Base-by-base conservation (phyloP, 441 rosid genomes). In the Adansonia grandidieri region DNA sequence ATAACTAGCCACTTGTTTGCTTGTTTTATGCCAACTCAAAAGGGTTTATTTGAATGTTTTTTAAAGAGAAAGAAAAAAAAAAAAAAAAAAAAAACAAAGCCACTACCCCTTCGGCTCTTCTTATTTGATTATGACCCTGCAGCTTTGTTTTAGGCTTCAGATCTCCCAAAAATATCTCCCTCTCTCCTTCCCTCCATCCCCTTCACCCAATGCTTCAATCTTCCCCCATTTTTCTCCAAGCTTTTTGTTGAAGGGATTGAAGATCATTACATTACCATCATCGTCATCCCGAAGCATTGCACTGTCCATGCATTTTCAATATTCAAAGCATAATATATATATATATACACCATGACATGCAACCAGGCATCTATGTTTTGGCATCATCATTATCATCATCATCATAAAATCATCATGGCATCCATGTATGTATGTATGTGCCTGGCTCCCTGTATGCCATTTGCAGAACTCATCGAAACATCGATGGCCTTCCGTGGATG, bases 391-490 rank as follows among this genome's bases (percentile, higher is more conserved):
- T 50, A 15, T 37, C 28, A 24, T 24, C 47, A 54, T 64, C 2
- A 24, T 28, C 32, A 28, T 28, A 28, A 71, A 77, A 15, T 37
- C 71, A 77, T 72, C 1, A 54, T 20, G 60, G 65, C 51, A 75
- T 76, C 19, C 15, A 42, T 78, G 51, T 42, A 45, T 50, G 74
- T 77, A 60, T 4, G 20, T 62, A 87, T 87, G 81, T 90, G 92
- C 94, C 93, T 91, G 96, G 92, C 96, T 91, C 96, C 96, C 93
- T 90, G 93, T 91, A 91, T 89, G 96, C 96, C 96, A 91, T 89
- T 90, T 83, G 89, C 86, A 79, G 91, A 86, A 86, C 85, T 83
- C 87, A 81, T 79, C 92, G 87, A 75, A 77, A 20, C 32, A 24
- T 84, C 90, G 92, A 84, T 81, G 91, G 89, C 32, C 84, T 87